Conservation (phyloP, 768 basidiomycete species). For the Rhizopogon salebrosus region DNA sequence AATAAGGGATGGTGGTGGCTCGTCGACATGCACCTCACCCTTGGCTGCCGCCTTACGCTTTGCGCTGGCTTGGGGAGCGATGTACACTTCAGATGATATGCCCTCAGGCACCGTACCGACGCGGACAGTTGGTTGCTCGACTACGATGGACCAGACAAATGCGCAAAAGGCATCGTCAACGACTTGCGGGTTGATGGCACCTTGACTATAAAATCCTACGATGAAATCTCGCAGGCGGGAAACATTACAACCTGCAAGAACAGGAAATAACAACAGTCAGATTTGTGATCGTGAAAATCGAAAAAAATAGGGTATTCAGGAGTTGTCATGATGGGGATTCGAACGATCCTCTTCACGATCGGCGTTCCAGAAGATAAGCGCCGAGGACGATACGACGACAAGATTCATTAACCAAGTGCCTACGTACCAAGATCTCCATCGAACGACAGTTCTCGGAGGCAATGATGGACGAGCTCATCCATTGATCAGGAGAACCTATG, state of each 20-base stretch:
- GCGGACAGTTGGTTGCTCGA: slow-evolving; percentile 66
- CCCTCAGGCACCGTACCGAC: slow-evolving; percentile 68
- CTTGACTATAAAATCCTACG: slow-evolving; percentile 52
- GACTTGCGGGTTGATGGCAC: slow-evolving; percentile 40
- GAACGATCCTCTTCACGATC: slow-evolving; percentile 31
- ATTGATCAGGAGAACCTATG: slow-evolving; percentile 32
- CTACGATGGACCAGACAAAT: slow-evolving; percentile 79
- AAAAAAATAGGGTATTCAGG: slow-evolving; percentile 14
- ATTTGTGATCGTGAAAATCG: slow-evolving; percentile 8
- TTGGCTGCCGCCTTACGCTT: slow-evolving; percentile 60
- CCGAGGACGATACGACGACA: background rate
- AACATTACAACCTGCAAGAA: slow-evolving; percentile 59
- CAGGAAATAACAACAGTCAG: slow-evolving; percentile 7
- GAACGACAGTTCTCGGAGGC: slow-evolving; percentile 82
- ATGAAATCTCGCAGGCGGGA: slow-evolving; percentile 72
- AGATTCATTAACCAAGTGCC: background rate
- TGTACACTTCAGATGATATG: slow-evolving; percentile 60
- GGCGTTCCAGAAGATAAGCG: background rate
- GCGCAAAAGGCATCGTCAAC: slow-evolving; percentile 72
- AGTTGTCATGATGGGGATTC: slow-evolving; percentile 33
- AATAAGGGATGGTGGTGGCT: slow-evolving; percentile 40
- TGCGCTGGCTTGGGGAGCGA: slow-evolving; percentile 70
- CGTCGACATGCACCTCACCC: slow-evolving; percentile 43
- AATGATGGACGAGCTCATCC: slow-evolving; percentile 84
- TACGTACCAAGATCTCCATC: slow-evolving; percentile 85